Evolutionary conservation across 2,329 filamentous ascomycete genomes (phyloP).

Genomic region (Pseudophaeomoniella oleicola): DNA sequence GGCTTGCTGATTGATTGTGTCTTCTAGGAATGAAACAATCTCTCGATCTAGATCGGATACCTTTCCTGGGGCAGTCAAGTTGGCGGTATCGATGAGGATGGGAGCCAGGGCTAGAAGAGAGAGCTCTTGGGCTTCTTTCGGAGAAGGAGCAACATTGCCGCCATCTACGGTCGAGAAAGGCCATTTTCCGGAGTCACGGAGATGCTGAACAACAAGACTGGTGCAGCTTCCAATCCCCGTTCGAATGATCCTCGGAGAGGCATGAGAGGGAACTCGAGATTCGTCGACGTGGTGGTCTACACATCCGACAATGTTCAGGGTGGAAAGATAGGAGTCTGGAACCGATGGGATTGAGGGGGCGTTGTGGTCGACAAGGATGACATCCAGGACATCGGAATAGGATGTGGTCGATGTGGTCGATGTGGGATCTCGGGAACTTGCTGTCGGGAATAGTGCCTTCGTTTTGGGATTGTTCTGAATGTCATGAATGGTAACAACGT

Average conservation of each 20-base stretch:
- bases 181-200: slow-evolving; percentile 29
- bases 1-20: slow-evolving; percentile 22
- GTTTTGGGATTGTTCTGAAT: slow-evolving; percentile 1
- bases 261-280: slow-evolving; percentile 27
- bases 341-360: slow-evolving; percentile 19
- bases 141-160: slow-evolving; percentile 3
- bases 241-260: slow-evolving; percentile 36
- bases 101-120: slow-evolving; percentile 25
- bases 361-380: slow-evolving; percentile 31
- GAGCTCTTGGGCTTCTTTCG: slow-evolving; percentile 25
- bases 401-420: neutral
- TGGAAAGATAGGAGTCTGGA: slow-evolving; percentile 21
- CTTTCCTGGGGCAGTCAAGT: slow-evolving; percentile 28
- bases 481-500: neutral
- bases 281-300: slow-evolving; percentile 53
- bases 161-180: slow-evolving; percentile 19
- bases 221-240: slow-evolving; percentile 43
- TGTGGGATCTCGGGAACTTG: neutral
- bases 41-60: slow-evolving; percentile 33
- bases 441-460: slow-evolving; percentile 4
- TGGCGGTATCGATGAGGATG: slow-evolving; percentile 29
- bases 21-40: slow-evolving; percentile 35
- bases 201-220: slow-evolving; percentile 39
- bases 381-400: slow-evolving; percentile 6
- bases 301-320: slow-evolving; percentile 32